Percentiles rank a stretch among this genome's conserved stretches.
Conservation (phyloP, 305 asterid species). For the Fraxinus sp. region DNA sequence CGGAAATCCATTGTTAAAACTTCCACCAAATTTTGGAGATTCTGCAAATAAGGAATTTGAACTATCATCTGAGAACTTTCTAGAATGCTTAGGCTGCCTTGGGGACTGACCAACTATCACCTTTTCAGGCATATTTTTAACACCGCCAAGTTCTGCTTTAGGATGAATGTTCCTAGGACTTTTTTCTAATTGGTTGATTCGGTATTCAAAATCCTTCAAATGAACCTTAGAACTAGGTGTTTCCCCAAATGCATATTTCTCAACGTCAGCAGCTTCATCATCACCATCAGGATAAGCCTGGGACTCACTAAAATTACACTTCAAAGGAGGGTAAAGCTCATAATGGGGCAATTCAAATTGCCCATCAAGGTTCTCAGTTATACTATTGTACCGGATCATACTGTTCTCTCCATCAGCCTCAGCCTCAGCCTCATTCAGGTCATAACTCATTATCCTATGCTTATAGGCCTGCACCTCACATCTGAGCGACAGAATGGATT, state of each 20-base stretch:
- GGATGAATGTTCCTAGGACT: constrained; percentile 59
- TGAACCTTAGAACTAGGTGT: constrained; percentile 57
- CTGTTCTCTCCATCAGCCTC: constrained; percentile 51
- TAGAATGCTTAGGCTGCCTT: constrained; percentile 45
- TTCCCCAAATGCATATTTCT: constrained; percentile 77
- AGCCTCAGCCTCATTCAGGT: constrained; percentile 27
- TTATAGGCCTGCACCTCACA: constrained; percentile 51
- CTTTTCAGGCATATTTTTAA: constrained; percentile 67
- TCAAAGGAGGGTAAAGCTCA: constrained; percentile 79
- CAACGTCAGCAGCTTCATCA: constrained; percentile 55
- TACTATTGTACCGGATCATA: constrained; percentile 1
- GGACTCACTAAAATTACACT: constrained; percentile 56
- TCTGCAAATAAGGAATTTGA: constrained; percentile 44
- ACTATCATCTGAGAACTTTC: constrained; percentile 54
- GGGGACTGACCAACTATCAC: constrained; percentile 74
- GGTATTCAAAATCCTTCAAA: constrained; percentile 62
- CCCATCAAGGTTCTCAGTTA: constrained; percentile 46
- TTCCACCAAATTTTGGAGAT: constrained; percentile 50
- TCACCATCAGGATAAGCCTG: constrained; percentile 49
- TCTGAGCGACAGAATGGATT: constrained; percentile 65
- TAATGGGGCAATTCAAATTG: constrained; percentile 48
- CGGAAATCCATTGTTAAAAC: constrained; percentile 44
- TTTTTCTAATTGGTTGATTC: constrained; percentile 68
- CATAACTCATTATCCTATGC: constrained; percentile 74
- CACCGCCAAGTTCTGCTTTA: constrained; percentile 43